Conservation (phyloP, 1,284 basidiomycete genomes). For the Ganoderma lucidum region DNA sequence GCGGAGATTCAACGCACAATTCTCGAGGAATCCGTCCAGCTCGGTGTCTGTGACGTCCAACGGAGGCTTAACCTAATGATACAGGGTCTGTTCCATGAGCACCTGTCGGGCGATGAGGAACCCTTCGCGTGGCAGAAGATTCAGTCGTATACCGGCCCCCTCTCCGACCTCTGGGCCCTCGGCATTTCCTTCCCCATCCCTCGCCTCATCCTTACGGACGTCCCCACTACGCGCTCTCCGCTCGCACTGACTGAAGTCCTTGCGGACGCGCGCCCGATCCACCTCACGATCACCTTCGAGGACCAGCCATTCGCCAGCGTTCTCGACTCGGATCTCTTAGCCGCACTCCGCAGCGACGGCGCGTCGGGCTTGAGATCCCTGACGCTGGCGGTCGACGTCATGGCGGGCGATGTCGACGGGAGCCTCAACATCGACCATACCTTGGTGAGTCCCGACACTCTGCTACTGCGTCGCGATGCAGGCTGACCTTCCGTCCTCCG, state of each 20-base stretch:
- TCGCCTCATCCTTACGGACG: neutral
- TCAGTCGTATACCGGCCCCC: neutral
- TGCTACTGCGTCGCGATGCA: neutral
- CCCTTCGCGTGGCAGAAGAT: neutral
- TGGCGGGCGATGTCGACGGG: neutral
- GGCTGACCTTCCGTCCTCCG: neutral
- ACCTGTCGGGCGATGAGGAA: neutral
- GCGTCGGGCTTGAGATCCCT: neutral
- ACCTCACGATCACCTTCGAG: neutral
- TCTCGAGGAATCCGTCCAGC: too few species aligned
- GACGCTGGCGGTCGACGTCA: neutral
- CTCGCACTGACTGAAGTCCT: neutral
- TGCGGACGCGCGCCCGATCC: neutral
- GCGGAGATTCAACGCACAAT: neutral
- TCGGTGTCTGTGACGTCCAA: neutral
- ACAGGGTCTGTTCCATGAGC: neutral
- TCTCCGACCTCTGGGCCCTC: neutral
- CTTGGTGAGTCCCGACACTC: neutral
- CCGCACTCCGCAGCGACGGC: neutral
- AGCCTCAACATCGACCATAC: neutral
- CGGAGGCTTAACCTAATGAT: neutral
- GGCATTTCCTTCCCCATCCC: constrained; percentile 1
- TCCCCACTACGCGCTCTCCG: neutral
- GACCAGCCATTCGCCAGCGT: neutral
- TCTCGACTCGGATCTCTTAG: neutral